Base-by-base conservation (phyloP, 169 alveolate genomes). In the Pseudocohnilembus persalinus region DNA sequence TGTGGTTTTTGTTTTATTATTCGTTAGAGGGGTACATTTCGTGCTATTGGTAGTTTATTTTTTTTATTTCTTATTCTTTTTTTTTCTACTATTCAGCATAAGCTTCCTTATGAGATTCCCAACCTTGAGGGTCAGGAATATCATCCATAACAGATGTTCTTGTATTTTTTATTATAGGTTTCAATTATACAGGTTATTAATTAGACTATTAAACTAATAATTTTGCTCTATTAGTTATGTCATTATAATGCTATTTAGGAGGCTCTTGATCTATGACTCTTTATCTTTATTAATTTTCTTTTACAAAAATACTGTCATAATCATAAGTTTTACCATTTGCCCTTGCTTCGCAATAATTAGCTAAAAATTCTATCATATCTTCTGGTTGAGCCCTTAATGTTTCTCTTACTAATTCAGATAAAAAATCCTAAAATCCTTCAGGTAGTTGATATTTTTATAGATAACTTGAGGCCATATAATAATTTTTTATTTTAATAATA, bases 381-480 rank as follows among this genome's bases (percentile, higher is more conserved):
- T 76, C 84, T 34, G 93, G 93, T 65, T 89, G 89, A 72, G 83
- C 84, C 31, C 91, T 77, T 63, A 89, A 80, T 16, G 85, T 82
- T 80, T 85, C 93, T 77, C 85, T 83, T 33, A 90, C 83, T 72
- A 89, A 89, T 74, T 83, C 91, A 49, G 84, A 83, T 31, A 89
- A 73, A 64, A 89, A 77, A 64, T 87, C 90, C 29, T 83, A 85
- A 74, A 89, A 89, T n/a, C 93, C 93, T 74, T 88, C 89, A 29
- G 93, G 93, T 24, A 89, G 84, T 29, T 68, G 30, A 83, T 86
- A 83, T 83, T 85, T 89, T 83, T 89, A 83, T 25, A 84, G 28
- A 74, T 76, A 84, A 35, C 76, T 84, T 65, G 84, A 76, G 0
- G 89, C 82, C 89, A 84, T 84, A 27, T 0, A 74, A 11, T 11